A percentile compares a stretch with the other conserved stretches of the same genome.
Evolutionary conservation across 345 rosid species (phyloP).

Genomic region (Rubroshorea leprosula): DNA sequence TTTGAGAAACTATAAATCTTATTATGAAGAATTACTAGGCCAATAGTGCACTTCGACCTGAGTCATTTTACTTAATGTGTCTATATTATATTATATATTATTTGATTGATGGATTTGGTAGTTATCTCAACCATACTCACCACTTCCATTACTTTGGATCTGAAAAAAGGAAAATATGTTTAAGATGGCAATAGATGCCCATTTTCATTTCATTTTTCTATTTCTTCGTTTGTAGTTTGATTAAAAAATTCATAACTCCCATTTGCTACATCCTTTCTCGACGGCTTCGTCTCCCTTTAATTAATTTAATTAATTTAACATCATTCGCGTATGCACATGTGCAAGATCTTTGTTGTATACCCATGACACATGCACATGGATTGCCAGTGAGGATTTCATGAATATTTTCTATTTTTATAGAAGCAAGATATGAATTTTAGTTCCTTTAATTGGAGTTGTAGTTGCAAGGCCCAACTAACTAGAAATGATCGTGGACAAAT

Average conservation of each 20-base stretch:
- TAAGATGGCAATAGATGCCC: neutral
- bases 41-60: too few species aligned
- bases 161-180: too few species aligned
- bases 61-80: too few species aligned
- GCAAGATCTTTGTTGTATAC: neutral
- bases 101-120: conserved; percentile 1
- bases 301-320: too few species aligned
- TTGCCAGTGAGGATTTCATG: neutral
- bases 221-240: too few species aligned
- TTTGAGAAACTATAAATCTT: too few species aligned
- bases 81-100: conserved; percentile 12
- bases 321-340: too few species aligned
- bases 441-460: too few species aligned
- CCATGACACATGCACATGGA: neutral
- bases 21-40: too few species aligned
- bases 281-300: neutral
- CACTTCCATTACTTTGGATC: too few species aligned
- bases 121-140: too few species aligned
- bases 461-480: too few species aligned
- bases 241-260: neutral
- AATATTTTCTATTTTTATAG: neutral
- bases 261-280: neutral
- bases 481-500: neutral
- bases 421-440: neutral
- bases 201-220: neutral